Evolutionary conservation across 75 land plant genomes (phyloP).

Genomic region (Ceratopteris richardii): DNA sequence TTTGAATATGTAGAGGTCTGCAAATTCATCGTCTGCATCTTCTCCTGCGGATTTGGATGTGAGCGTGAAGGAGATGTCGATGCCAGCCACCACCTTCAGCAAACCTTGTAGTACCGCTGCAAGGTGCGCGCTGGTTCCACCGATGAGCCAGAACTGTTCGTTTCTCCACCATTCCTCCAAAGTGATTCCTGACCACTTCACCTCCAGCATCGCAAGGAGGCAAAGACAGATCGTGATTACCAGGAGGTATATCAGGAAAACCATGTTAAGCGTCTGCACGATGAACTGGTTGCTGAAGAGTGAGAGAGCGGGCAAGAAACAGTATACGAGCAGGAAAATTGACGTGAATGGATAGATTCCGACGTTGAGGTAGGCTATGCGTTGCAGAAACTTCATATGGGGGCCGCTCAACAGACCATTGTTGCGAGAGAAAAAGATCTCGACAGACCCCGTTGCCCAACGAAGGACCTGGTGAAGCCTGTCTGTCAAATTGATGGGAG

Average conservation of each 20-base stretch:
- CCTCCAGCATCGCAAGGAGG: slow-evolving; percentile 46
- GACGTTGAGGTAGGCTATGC: slow-evolving; percentile 57
- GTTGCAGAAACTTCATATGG: slow-evolving; percentile 47
- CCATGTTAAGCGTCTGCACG: slow-evolving; percentile 31
- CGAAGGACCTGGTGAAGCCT: slow-evolving; percentile 68
- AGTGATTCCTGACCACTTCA: slow-evolving; percentile 52
- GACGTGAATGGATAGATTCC: slow-evolving; percentile 68
- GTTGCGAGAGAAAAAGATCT: slow-evolving; percentile 68
- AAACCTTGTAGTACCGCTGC: slow-evolving; percentile 60
- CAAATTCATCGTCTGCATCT: slow-evolving; percentile 43
- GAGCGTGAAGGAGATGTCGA: slow-evolving; percentile 64
- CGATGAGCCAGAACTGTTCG: slow-evolving; percentile 68
- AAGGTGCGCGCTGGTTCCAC: slow-evolving; percentile 69
- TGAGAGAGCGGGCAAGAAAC: slow-evolving; percentile 57
- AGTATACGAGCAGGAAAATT: slow-evolving; percentile 52
- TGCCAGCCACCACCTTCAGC: slow-evolving; percentile 55
- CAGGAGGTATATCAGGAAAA: slow-evolving; percentile 18
- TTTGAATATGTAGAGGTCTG: slow-evolving; percentile 49
- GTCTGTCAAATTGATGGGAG: slow-evolving; percentile 75
- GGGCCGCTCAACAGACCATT: slow-evolving; percentile 45
- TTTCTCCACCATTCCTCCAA: slow-evolving; percentile 69
- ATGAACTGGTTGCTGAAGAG: slow-evolving; percentile 69
- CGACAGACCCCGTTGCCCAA: slow-evolving; percentile 71
- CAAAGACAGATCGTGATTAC: slow-evolving; percentile 32
- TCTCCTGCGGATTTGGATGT: slow-evolving; percentile 57